Evolutionary conservation across 805 yeast genomes (phyloP).

Genomic region (Lachancea mirantina): DNA sequence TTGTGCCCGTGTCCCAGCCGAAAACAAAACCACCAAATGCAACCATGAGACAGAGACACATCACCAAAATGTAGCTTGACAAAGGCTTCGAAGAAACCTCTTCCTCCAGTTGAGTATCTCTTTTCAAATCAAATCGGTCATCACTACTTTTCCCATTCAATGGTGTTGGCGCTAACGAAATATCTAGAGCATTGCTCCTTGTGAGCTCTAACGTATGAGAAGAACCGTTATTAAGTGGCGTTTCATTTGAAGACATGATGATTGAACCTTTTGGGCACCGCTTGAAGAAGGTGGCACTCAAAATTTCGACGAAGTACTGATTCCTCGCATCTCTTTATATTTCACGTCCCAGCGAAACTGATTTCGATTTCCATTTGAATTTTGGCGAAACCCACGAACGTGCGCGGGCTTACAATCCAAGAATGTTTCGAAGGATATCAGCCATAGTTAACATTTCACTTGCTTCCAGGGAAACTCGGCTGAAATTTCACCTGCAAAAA

Average conservation of each 20-base stretch:
- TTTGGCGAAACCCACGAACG: not conserved
- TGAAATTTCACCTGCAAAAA: too few species aligned
- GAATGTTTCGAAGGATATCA: constrained; percentile 2
- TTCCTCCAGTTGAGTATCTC: constrained; percentile 4
- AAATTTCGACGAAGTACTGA: not conserved
- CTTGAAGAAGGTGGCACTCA: not conserved
- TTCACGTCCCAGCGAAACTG: too few species aligned
- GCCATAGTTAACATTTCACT: not conserved
- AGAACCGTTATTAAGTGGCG: constrained; percentile 6
- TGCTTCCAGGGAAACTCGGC: too few species aligned
- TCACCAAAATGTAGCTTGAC: constrained; percentile 23
- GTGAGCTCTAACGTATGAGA: not conserved
- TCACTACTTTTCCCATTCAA: constrained; percentile 9
- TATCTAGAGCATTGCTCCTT: constrained; percentile 1
- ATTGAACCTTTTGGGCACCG: not conserved
- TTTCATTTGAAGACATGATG: constrained; percentile 4
- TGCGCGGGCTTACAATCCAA: too few species aligned
- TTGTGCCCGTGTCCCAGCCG: constrained; percentile 76
- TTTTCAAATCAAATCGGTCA: constrained; percentile 11
- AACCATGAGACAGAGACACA: constrained; percentile 20
- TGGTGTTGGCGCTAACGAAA: constrained; percentile 13
- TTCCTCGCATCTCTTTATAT: too few species aligned
- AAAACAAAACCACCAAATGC: constrained; percentile 36
- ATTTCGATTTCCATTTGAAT: not conserved
- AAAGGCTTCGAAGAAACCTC: constrained; percentile 25